These are phyloP conservation scores for Ceratobasidium sp. DNA, from an alignment of 1,284 basidiomycete genomes.

Conservation along the genomic window DNA sequence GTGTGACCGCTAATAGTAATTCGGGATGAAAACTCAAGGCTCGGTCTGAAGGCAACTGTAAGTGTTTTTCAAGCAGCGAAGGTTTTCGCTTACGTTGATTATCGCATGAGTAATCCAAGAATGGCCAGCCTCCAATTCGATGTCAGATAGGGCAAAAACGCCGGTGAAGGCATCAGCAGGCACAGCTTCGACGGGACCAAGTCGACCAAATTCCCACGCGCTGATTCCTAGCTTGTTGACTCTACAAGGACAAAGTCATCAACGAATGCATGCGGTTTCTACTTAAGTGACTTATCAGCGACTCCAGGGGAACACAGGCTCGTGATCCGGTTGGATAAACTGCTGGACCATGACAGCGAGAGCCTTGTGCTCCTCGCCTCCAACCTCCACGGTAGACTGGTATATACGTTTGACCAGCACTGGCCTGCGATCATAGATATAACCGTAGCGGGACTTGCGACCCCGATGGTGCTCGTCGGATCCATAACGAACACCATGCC, in stretches of 20 bases:
- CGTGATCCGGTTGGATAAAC: too few relatives aligned
- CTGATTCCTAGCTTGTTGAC: too few relatives aligned
- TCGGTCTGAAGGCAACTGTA: not conserved
- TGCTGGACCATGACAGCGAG: too few relatives aligned
- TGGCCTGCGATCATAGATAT: not conserved
- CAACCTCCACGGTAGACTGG: too few relatives aligned
- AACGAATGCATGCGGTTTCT: too few relatives aligned
- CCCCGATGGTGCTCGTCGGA: not conserved
- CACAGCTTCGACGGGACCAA: not conserved
- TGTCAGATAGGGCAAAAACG: constrained; percentile 9
- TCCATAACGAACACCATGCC: not conserved
- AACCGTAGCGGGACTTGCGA: not conserved
- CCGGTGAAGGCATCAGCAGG: not conserved
- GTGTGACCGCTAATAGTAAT: not conserved
- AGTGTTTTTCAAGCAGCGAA: not conserved
- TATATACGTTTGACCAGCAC: too few relatives aligned
- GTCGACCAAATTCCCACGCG: not conserved
- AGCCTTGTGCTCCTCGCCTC: too few relatives aligned
- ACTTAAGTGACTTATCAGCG: too few relatives aligned
- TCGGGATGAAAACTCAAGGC: not conserved
- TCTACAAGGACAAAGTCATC: too few relatives aligned
- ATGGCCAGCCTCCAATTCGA: not conserved
- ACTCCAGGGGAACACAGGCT: too few relatives aligned
- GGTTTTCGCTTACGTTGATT: not conserved
- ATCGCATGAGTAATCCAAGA: constrained; percentile 10